A percentile compares a stretch with the other conserved stretches of the same genome.
Evolutionary conservation across 1,284 basidiomycete genomes (phyloP).

Genomic region (Moniliophthora roreri): DNA sequence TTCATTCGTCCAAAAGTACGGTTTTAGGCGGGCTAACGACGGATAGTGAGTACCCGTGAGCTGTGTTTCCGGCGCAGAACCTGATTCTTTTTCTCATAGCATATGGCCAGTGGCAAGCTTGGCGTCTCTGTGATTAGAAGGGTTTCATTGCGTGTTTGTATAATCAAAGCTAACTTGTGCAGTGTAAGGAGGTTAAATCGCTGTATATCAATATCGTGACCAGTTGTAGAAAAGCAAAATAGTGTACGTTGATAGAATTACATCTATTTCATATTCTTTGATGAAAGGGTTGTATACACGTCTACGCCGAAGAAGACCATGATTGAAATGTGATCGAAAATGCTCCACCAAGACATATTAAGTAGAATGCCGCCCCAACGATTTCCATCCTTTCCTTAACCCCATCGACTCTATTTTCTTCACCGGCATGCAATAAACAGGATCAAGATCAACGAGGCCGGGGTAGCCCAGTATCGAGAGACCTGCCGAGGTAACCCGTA

Average conservation of each 20-base stretch:
- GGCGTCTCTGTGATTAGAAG: constrained; percentile 37
- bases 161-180: constrained; percentile 4
- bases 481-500: constrained; percentile 41
- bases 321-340: too few species aligned
- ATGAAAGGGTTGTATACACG: too few species aligned
- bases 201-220: constrained; percentile 2
- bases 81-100: constrained; percentile 26
- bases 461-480: constrained; percentile 90
- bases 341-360: too few species aligned
- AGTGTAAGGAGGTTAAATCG: constrained; percentile 11
- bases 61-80: neutral
- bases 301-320: too few species aligned
- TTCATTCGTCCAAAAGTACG: constrained; percentile 72
- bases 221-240: neutral
- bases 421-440: constrained; percentile 96
- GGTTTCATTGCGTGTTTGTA: too few species aligned
- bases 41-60: constrained; percentile 67
- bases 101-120: constrained; percentile 52
- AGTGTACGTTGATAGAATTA: too few species aligned
- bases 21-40: constrained; percentile 69
- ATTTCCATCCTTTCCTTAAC: constrained; percentile 69
- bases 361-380: constrained; percentile 37
- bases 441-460: constrained; percentile 82
- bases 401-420: constrained; percentile 68
- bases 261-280: too few species aligned